These are phyloP conservation scores for Endocalyx cinctus DNA, from an alignment of 2,329 filamentous ascomycete genomes.

Conservation along the genomic window DNA sequence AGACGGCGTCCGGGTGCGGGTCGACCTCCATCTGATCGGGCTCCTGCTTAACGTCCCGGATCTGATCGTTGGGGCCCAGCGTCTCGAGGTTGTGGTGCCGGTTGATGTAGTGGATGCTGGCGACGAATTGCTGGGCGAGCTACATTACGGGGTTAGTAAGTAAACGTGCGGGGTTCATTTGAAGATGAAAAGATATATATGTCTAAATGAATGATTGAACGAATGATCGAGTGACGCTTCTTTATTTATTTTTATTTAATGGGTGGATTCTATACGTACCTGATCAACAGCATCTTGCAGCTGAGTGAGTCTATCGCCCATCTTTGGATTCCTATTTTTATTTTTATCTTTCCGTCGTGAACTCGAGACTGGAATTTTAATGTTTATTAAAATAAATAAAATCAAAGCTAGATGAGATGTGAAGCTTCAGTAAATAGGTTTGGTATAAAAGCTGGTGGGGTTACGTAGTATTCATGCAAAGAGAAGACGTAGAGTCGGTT, in stretches of 20 bases:
- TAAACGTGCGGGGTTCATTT: too few relatives aligned
- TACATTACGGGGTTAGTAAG: slow-evolving; percentile 26
- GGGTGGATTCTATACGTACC: slow-evolving; percentile 38
- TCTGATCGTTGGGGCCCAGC: slow-evolving; percentile 52
- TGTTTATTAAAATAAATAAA: too few relatives aligned
- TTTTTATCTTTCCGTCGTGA: not conserved
- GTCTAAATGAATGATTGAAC: too few relatives aligned
- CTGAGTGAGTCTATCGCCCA: slow-evolving; percentile 76
- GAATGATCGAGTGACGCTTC: not conserved
- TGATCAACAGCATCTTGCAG: slow-evolving; percentile 82
- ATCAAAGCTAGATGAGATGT: too few relatives aligned
- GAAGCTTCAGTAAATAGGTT: too few relatives aligned
- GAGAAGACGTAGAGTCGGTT: too few relatives aligned
- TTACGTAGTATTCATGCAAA: too few relatives aligned
- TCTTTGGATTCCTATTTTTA: slow-evolving; percentile 30
- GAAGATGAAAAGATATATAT: too few relatives aligned
- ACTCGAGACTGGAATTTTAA: slow-evolving; percentile 1
- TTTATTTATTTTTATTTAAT: not conserved
- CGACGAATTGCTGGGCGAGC: slow-evolving; percentile 66
- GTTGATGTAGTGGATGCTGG: slow-evolving; percentile 62
- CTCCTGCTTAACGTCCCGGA: slow-evolving; percentile 54
- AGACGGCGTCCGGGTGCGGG: slow-evolving; percentile 58
- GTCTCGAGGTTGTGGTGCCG: slow-evolving; percentile 63
- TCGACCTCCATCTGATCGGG: slow-evolving; percentile 52
- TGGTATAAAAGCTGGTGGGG: too few relatives aligned